Evolutionary conservation across 441 rosid species (phyloP).

Genomic region (Bocquillonia castaneifolia): DNA sequence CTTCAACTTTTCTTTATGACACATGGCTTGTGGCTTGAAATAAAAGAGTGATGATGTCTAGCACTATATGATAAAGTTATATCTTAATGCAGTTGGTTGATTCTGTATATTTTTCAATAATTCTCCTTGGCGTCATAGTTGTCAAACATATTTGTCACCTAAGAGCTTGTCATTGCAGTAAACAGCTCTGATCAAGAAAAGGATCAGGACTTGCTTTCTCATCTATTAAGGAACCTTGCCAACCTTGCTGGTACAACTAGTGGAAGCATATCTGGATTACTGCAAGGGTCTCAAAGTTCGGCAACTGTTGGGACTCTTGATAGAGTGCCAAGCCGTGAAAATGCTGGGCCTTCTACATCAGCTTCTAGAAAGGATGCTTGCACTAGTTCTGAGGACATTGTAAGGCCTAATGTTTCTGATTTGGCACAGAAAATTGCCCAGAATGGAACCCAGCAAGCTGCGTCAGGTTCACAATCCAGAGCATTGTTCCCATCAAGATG

Average conservation of each 20-base stretch:
- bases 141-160: slow-evolving; percentile 14
- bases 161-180: slow-evolving; percentile 43
- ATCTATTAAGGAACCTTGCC: slow-evolving; percentile 64
- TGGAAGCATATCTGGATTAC: slow-evolving; percentile 33
- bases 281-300: slow-evolving; percentile 37
- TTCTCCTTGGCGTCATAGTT: slow-evolving; percentile 4
- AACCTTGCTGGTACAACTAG: slow-evolving; percentile 30
- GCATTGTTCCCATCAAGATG: slow-evolving; percentile 22
- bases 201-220: slow-evolving; percentile 66
- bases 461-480: slow-evolving; percentile 23
- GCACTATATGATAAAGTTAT: slow-evolving; percentile 1
- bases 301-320: slow-evolving; percentile 25
- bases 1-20: neutral
- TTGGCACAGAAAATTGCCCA: slow-evolving; percentile 25
- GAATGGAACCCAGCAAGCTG: slow-evolving; percentile 18
- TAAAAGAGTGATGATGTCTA: neutral
- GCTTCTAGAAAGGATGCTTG: slow-evolving; percentile 27
- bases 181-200: slow-evolving; percentile 49
- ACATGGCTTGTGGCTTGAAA: neutral
- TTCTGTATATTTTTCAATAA: neutral
- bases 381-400: slow-evolving; percentile 22
- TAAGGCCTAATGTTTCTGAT: slow-evolving; percentile 28
- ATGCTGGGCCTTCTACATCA: slow-evolving; percentile 34
- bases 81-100: slow-evolving; percentile 7
- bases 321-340: slow-evolving; percentile 27